Evolutionary conservation across 2,329 filamentous ascomycete genomes (phyloP), one percentile per base, ranked within the genome.

Genomic region (Colletotrichum sp.): DNA sequence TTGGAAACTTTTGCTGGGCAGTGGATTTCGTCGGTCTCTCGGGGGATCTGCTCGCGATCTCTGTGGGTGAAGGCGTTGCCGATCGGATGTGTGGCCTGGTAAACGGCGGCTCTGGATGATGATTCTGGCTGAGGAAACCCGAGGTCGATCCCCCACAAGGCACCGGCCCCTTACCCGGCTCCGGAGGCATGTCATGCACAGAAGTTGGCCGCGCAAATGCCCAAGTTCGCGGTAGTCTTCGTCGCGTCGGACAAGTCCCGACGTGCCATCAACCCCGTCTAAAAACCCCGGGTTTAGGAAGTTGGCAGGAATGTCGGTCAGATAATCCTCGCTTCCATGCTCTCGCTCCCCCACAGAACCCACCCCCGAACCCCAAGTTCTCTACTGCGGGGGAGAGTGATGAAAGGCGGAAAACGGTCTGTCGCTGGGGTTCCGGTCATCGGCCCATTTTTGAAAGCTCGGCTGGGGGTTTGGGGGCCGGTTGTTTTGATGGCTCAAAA

Each of bases 211-310:
- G 8, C 39, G 44, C 44, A 49, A 2, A 49, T 21, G 18, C 0
- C 9, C 18, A 0, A 2, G 0, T 49, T 3, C 9, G 18, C 44
- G 5, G 44, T 21, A 21, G 44, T 21, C 10, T 0, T 49, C 5
- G 0, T 49, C 3, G 3, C 0, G 44, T 49, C 18, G 10, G 44
- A 13, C 44, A 21, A 21, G 3, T 4, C 18, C 44, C 44, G 44
- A 49, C 44, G 3, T 49, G 18, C 8, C 5, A 16, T n/a, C 8
- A 5, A 4, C 21, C 52, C 52, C 52, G 52, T 1, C 52, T 13
- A n/a, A 5, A 9, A 57, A 5, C 12, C 52, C 52, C 24, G 6
- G 52, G 13, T 57, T 28, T 3, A 8, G n/a, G 24, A 18, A 57
- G 24, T 49, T 12, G 18, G 44, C 18, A 49, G 1, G 44, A 49